Conservation (phyloP, 345 rosid genomes). For the Eucalyptus pumila region DNA sequence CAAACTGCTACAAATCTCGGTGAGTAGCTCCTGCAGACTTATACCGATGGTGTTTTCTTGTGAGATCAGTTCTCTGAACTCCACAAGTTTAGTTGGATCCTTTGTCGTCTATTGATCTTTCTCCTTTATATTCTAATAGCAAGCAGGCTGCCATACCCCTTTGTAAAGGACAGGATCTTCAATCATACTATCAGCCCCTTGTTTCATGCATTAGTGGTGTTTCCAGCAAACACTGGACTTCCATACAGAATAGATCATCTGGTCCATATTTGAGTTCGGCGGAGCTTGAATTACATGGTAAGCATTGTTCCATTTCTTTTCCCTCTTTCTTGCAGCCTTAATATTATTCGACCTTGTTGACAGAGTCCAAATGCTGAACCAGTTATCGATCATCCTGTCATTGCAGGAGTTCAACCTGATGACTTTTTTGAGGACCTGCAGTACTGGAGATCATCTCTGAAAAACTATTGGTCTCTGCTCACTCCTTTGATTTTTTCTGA, state of each 20-base stretch:
- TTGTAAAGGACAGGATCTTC: conserved; percentile 57
- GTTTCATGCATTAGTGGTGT: conserved; percentile 72
- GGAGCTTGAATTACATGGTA: conserved; percentile 78
- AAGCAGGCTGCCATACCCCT: conserved; percentile 35
- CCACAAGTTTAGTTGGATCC: not conserved
- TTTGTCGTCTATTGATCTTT: not conserved
- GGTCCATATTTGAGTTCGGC: conserved; percentile 32
- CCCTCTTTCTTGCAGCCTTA: not conserved
- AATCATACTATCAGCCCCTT: conserved; percentile 72
- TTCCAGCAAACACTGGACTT: conserved; percentile 71
- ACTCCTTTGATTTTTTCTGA: conserved; percentile 96
- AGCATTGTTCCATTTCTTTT: conserved; percentile 30
- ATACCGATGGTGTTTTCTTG: not conserved
- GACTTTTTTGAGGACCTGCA: conserved; percentile 72
- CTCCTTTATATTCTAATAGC: conserved; percentile 11
- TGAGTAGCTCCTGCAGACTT: conserved; percentile 14
- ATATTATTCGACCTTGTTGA: not conserved
- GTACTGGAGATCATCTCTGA: conserved; percentile 60
- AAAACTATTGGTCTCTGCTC: conserved; percentile 89
- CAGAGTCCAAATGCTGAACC: not conserved
- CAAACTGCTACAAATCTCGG: conserved; percentile 56
- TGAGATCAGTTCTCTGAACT: not conserved
- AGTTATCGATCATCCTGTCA: conserved; percentile 2
- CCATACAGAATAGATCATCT: conserved; percentile 77
- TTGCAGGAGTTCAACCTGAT: conserved; percentile 65